Percentiles rank a stretch among this genome's conserved stretches.
Conservation (phyloP, 176 grass and related monocot species). For the Raddia guianensis region DNA sequence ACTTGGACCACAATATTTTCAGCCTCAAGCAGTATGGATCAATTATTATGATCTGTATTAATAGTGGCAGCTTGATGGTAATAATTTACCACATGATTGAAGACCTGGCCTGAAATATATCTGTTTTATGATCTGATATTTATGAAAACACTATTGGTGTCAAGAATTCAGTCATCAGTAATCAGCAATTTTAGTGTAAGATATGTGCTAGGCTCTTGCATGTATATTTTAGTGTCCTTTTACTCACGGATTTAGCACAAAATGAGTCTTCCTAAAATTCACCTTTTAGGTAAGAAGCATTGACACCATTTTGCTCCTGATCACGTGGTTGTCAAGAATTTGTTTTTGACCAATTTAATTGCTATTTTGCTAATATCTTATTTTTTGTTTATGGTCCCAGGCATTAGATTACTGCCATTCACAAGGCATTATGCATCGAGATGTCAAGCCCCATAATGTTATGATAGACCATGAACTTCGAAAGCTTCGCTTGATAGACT, state of each 20-base stretch:
- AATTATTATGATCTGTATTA: neutral
- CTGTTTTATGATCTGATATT: conserved; percentile 15
- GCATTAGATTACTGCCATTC: conserved; percentile 95
- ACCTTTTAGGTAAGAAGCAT: conserved; percentile 11
- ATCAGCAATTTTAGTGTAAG: neutral
- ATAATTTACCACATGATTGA: conserved; percentile 10
- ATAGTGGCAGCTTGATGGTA: conserved; percentile 16
- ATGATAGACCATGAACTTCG: conserved; percentile 97
- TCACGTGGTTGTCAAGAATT: neutral
- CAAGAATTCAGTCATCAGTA: neutral
- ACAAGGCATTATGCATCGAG: conserved; percentile 96
- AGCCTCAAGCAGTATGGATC: neutral
- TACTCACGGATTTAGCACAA: neutral
- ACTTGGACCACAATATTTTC: neutral
- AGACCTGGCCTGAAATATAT: neutral
- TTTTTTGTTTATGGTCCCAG: conserved; percentile 45
- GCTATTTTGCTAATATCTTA: conserved; percentile 25
- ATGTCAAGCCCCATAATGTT: conserved; percentile 98
- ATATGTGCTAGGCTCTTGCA: conserved; percentile 3
- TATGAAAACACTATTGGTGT: conserved; percentile 23
- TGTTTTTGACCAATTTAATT: neutral
- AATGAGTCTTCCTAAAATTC: neutral
- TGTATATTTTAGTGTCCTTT: neutral
- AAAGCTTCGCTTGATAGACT: conserved; percentile 93
- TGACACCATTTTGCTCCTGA: neutral